phyloP scores from a whole-genome alignment of 805 yeast genomes.

The Dipodascus albidus region DNA sequence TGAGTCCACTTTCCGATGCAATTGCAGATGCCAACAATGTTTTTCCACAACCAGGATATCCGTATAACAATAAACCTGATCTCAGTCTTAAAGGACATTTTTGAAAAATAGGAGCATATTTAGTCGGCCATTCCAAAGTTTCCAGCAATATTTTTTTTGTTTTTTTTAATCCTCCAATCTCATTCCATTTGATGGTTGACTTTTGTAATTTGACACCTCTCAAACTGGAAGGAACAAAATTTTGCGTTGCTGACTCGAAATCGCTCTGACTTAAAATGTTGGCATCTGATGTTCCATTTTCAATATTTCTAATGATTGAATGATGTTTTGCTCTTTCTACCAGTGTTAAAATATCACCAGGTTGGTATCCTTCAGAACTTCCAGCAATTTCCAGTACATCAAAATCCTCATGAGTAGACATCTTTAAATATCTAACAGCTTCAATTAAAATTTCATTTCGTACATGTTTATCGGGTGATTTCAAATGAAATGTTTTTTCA shows the following conservation, averaged over 20 bases:
- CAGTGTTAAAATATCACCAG: conserved; percentile 64
- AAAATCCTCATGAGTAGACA: conserved; percentile 31
- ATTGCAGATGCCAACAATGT: conserved; percentile 88
- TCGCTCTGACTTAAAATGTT: conserved; percentile 22
- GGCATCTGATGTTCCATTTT: conserved; percentile 1
- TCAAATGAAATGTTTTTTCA: conserved; percentile 48
- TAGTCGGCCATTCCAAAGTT: conserved; percentile 95
- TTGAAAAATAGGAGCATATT: conserved; percentile 88
- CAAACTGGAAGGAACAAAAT: conserved; percentile 68
- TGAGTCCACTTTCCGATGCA: conserved; percentile 86
- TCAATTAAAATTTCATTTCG: conserved; percentile 38
- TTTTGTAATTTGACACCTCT: conserved; percentile 82
- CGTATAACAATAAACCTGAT: conserved; percentile 83
- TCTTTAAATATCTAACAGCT: conserved; percentile 27
- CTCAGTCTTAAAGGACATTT: conserved; percentile 78
- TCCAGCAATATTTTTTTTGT: conserved; percentile 71
- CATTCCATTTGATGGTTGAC: conserved; percentile 65
- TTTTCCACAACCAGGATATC: conserved; percentile 97
- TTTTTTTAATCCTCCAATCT: conserved; percentile 76
- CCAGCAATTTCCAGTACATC: conserved; percentile 39
- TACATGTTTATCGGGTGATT: conserved; percentile 56
- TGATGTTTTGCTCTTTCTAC: conserved; percentile 45
- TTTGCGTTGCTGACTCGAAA: conserved; percentile 48
- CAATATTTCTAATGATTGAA: conserved; percentile 17
- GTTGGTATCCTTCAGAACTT: conserved; percentile 84